These are phyloP conservation scores for Annulohypoxylon nitens DNA, from an alignment of 495 filamentous ascomycete genomes.

Conservation along the genomic window DNA sequence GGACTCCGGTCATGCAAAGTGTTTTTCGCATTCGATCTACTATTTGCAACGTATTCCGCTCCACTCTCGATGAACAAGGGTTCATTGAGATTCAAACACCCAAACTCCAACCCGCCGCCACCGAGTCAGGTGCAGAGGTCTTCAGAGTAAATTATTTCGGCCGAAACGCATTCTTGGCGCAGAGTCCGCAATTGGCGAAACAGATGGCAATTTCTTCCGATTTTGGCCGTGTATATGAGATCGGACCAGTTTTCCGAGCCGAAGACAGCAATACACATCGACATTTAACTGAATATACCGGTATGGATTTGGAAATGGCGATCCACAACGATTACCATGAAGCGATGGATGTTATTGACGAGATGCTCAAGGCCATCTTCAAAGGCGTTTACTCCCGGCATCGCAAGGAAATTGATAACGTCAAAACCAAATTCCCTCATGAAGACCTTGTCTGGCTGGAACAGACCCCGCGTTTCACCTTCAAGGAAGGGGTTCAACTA, in stretches of 20 bases:
- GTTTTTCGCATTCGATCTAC: conserved; percentile 85
- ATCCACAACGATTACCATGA: conserved; percentile 93
- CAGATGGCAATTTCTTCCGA: conserved; percentile 95
- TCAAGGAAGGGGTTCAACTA: conserved; percentile 81
- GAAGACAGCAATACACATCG: conserved; percentile 98
- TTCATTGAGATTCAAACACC: conserved; percentile 96
- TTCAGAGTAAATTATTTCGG: conserved; percentile 97
- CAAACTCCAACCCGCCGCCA: conserved; percentile 89
- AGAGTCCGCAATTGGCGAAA: conserved; percentile 94
- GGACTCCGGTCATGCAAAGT: conserved; percentile 86
- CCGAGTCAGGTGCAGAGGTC: conserved; percentile 93
- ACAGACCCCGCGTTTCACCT: conserved; percentile 82
- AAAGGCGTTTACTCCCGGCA: conserved; percentile 78
- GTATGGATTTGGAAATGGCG: conserved; percentile 94
- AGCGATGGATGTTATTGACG: conserved; percentile 82
- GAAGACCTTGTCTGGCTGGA: conserved; percentile 80
- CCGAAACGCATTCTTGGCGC: conserved; percentile 86
- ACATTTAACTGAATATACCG: conserved; percentile 96
- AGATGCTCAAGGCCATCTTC: conserved; percentile 90
- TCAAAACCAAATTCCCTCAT: conserved; percentile 71
- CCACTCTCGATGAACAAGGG: conserved; percentile 78
- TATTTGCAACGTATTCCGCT: conserved; percentile 83
- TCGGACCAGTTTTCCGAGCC: conserved; percentile 95
- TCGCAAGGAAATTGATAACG: conserved; percentile 73
- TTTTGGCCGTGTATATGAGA: conserved; percentile 90